Conservation (phyloP, 768 basidiomycete genomes). For the Glaciozyma antarctica region DNA sequence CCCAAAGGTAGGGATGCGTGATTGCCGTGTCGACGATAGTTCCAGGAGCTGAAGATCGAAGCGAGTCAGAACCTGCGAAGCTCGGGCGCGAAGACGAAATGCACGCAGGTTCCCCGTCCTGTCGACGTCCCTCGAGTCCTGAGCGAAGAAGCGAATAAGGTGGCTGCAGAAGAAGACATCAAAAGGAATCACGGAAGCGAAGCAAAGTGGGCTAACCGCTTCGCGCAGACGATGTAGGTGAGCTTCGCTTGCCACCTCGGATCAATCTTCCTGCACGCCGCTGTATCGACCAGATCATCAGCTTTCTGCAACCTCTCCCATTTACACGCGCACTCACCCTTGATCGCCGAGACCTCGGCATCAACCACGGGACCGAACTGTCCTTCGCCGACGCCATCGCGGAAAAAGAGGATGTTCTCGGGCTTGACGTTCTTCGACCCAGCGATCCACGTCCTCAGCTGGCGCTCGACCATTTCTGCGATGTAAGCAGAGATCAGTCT, state of each 20-base stretch:
- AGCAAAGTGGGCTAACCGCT: conserved; percentile 1
- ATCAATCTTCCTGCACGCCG: conserved; percentile 16
- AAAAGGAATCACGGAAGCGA: background rate
- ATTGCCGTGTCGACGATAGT: conserved; percentile 16
- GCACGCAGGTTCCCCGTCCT: conserved; percentile 24
- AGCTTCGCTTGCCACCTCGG: conserved; percentile 18
- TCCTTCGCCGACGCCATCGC: conserved; percentile 27
- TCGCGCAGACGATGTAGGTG: conserved; percentile 29
- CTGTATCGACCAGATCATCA: background rate
- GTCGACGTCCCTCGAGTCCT: conserved; percentile 12
- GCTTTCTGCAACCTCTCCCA: background rate
- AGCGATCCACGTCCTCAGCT: conserved; percentile 2
- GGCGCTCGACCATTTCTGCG: conserved; percentile 8
- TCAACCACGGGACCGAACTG: conserved; percentile 19
- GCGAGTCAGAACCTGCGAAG: background rate
- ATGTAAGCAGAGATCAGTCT: background rate
- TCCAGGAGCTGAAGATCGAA: conserved; percentile 14
- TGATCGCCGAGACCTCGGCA: conserved; percentile 17
- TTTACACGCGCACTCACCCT: conserved; percentile 5
- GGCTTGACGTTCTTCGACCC: conserved; percentile 6
- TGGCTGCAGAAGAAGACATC: background rate
- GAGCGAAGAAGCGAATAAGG: conserved; percentile 22
- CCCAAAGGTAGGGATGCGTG: background rate
- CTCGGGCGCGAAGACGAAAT: background rate
- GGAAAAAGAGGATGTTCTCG: conserved; percentile 4